Base-by-base conservation (phyloP, 306 rosid genomes). In the Crotalaria pallida region DNA sequence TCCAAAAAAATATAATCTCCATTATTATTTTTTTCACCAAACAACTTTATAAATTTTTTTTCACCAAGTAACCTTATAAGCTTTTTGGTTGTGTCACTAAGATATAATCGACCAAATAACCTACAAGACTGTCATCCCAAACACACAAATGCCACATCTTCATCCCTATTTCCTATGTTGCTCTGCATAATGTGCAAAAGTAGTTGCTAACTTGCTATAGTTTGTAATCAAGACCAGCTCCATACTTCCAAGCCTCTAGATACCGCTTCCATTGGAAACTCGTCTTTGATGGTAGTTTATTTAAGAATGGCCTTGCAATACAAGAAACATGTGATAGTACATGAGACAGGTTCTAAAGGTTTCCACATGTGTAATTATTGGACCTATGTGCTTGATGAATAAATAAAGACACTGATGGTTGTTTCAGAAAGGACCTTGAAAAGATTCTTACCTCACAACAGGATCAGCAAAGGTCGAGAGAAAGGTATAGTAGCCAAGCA, bases 161-260 rank as follows among this genome's bases (percentile, higher is more conserved):
- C 31, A 17, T 24, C 69, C 26, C 29, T 57, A 18, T 36, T 19
- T 51, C 16, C 58, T 58, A 10, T 50, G 9, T 8, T 72, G 49
- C n/a, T 44, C 44, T 67, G 11, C 21, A 45, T 65, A 40, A 69
- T 44, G 48, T 21, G 33, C n/a, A n/a, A n/a, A n/a, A n/a, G n/a
- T n/a, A n/a, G 52, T 55, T 36, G 27, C 83, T 83, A 89, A 6
- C 40, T 55, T 36, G 27, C 83, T 83, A 89, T 50, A 79, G 85
- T 86, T 90, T 84, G 80, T 85, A 88, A 79, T 90, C 98, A 74
- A 94, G 86, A 69, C 98, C 97, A 74, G 98, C 88, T 68, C 98
- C 98, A 71, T 90, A 88, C 80, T 88, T 94, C 97, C 98, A 94
- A 60, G 98, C 86, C 79, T 94, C 96, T 0, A 94, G 96, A 52